Base-by-base conservation (phyloP, 1,139 yeast genomes). In the Yamadazyma dushanensis region DNA sequence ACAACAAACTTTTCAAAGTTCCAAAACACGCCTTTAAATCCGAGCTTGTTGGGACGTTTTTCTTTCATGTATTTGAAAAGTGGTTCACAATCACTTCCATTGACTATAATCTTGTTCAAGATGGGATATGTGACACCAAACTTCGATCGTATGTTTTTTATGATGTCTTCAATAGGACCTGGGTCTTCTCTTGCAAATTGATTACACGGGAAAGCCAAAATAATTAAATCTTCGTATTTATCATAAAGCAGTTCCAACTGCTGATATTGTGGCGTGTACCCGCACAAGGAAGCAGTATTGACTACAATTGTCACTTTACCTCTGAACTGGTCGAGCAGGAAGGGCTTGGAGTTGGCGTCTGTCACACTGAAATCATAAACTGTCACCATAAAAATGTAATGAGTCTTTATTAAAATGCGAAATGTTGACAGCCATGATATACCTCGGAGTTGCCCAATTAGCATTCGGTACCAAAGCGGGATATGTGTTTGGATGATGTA, bases 1-100 rank as follows among this genome's bases (percentile, higher is more conserved):
- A 92, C 59, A 35, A 92, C 53, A 65, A 92, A 92, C 69, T 92
- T 92, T 61, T 90, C 97, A 57, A 90, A 92, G 67, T 92, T 92
- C 98, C 97, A 92, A 59, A 86, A 80, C 50, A 90, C 76, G 20
- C 95, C 92, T 42, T 70, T 73, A 59, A 88, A 80, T 11, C 96
- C 96, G 31, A 89, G 60, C 10, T 76, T 49, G 15, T 94, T 95
- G 5, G 48, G 40, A 28, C 49, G 42, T 28, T 52, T 27, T 5
- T 26, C 34, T 41, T 70, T 70, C 36, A 70, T 51, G 40, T 44
- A 65, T 3, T 45, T 39, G 40, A 57, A 70, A n/a, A 70, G 46
- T 5, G 60, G 59, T 25, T 52, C 44, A 24, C 59, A 57, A 2
- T 31, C 37, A 8, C 26, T 28, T 3, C 75, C 75, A 44, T 70